Evolutionary conservation across 805 yeast genomes (phyloP), one percentile per base, ranked within the genome.

Genomic region (Yarrowia hollandica): DNA sequence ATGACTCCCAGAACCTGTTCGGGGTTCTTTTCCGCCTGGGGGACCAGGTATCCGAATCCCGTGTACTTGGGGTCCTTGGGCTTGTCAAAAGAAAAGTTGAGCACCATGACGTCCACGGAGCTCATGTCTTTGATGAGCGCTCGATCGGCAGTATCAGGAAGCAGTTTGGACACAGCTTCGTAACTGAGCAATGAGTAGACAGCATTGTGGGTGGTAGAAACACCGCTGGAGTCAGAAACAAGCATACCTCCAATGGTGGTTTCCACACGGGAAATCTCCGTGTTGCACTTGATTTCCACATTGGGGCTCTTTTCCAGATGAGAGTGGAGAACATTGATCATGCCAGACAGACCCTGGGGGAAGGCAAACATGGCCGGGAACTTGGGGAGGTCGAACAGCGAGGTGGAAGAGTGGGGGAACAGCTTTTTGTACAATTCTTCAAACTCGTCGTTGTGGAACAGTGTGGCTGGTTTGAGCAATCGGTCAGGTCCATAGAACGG

Each of bases 41-140:
- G 99, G 9, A 91, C 86, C 46, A 92, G 77, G 65, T 86, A 89
- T 1, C 99, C 99, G 77, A 92, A 92, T 34, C 97, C 96, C 60
- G 79, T 76, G 71, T 79, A 87, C n/a, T 52, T 52, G 26, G 34
- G 35, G 35, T 52, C 44, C 15, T 52, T 52, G 25, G 42, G 58
- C 26, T 52, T 25, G 5, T 52, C 35, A 5, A 52, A 52, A 7
- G 58, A 52, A 30, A 87, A 75, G 66, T 94, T 91, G 19, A 84
- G 87, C 59, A 92, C 77, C 19, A 83, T 79, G 15, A 94, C 78
- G n/a, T 75, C 74, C 22, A 75, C 73, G 34, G 39, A 88, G 71
- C 70, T 82, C 84, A 67, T 85, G 84, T 64, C 76, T 81, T 30
- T 60, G 52, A 33, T 60, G 18, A 52, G 12, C 10, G 60, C 16